These are phyloP conservation scores for Aspergillus coremiiformis DNA, from an alignment of 495 filamentous ascomycete species.

Conservation along the genomic window DNA sequence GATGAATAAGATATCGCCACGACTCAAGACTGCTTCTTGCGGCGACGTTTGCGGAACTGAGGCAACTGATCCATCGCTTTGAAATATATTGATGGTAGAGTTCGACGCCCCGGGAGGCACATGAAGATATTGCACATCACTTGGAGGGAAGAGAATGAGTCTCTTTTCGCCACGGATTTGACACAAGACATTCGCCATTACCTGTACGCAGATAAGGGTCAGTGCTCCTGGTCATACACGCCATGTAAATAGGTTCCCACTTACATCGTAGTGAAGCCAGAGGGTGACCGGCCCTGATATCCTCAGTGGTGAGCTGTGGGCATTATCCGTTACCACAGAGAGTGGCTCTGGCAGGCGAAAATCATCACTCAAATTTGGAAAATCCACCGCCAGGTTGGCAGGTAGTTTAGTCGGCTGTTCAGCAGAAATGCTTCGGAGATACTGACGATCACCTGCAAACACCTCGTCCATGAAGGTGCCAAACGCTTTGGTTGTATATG, in stretches of 20 bases:
- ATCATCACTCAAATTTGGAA: conserved; percentile 58
- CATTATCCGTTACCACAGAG: conserved; percentile 46
- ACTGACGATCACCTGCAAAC: conserved; percentile 54
- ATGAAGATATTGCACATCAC: conserved; percentile 59
- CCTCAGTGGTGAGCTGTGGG: conserved; percentile 74
- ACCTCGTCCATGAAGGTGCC: conserved; percentile 60
- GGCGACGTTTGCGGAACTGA: conserved; percentile 52
- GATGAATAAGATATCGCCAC: conserved; percentile 73
- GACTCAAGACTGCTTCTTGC: conserved; percentile 54
- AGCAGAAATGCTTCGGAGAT: conserved; percentile 66
- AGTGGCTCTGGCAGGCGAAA: conserved; percentile 64
- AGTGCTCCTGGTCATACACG: conserved; percentile 2
- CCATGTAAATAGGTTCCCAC: conserved; percentile 12
- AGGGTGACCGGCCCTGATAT: conserved; percentile 78
- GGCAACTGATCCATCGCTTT: conserved; percentile 21
- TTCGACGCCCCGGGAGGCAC: conserved; percentile 74
- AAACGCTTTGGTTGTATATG: conserved; percentile 62
- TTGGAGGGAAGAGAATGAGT: conserved; percentile 70
- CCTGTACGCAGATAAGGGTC: conserved; percentile 31
- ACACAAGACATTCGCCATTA: conserved; percentile 85
- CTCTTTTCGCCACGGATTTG: conserved; percentile 66
- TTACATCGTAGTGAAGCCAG: conserved; percentile 89
- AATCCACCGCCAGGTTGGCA: conserved; percentile 61
- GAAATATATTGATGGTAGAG: conserved; percentile 66
- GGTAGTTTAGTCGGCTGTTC: conserved; percentile 61